phyloP scores from a whole-genome alignment of 306 rosid species.

The Pyrus bretschneideri region DNA sequence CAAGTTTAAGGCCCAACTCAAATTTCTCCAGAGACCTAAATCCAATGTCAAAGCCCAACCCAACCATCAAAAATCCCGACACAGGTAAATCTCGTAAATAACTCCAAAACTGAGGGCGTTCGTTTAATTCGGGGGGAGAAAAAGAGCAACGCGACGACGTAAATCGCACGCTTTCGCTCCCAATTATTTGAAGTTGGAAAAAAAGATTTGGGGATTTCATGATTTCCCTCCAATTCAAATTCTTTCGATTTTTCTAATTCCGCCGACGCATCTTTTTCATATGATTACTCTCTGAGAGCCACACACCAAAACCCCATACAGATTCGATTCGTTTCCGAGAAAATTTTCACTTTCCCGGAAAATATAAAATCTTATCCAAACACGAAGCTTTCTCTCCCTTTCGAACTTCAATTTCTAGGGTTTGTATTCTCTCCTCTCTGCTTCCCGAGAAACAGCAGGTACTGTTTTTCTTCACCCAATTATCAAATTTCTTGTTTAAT shows the following conservation, averaged over 20 bases:
- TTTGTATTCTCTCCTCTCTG: neutral
- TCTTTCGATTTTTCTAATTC: neutral
- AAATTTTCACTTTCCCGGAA: conserved; percentile 4
- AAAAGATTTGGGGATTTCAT: neutral
- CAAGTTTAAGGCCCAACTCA: neutral
- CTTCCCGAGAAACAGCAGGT: conserved; percentile 8
- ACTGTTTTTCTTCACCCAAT: neutral
- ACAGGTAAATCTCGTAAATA: neutral
- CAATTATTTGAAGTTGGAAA: neutral
- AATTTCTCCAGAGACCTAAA: neutral
- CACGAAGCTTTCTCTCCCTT: neutral
- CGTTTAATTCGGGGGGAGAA: neutral
- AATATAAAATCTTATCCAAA: neutral
- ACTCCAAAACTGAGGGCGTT: neutral
- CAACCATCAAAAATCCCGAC: neutral
- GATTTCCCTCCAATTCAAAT: conserved; percentile 26
- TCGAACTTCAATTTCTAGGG: conserved; percentile 6
- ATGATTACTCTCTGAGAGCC: neutral
- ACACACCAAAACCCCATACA: neutral
- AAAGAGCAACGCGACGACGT: neutral
- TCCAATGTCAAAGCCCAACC: neutral
- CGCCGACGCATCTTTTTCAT: neutral
- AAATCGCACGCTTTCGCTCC: conserved; percentile 11
- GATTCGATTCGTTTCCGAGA: neutral
- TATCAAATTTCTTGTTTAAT: neutral